These are phyloP conservation scores for Tricholoma terreum DNA, from an alignment of 768 basidiomycete species.

Conservation along the genomic window DNA sequence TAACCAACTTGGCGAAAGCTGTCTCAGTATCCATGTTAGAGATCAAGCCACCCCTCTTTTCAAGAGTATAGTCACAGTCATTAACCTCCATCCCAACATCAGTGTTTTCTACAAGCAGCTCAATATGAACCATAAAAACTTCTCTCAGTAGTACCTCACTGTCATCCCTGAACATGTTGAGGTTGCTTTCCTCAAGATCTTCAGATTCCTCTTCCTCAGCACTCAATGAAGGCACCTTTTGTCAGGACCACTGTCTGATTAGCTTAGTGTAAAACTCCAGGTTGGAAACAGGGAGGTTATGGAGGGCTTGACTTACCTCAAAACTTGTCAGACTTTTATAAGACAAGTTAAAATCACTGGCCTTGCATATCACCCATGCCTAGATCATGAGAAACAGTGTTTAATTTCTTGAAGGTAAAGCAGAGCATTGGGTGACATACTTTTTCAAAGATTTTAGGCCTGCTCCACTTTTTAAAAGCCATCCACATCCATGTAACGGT, in stretches of 20 bases:
- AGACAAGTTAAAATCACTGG: slow-evolving; percentile 6
- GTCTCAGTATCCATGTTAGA: not conserved
- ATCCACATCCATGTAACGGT: slow-evolving; percentile 6
- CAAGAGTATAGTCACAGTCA: not conserved
- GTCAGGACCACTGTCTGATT: not conserved
- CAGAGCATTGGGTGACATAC: no score
- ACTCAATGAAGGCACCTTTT: not conserved
- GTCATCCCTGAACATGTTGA: slow-evolving; percentile 4
- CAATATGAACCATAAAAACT: not conserved
- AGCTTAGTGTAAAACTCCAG: slow-evolving; percentile 8
- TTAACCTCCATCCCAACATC: not conserved
- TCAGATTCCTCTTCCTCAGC: not conserved
- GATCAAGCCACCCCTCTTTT: not conserved
- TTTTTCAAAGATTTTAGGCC: no score
- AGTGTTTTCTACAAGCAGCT: not conserved
- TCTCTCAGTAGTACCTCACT: slow-evolving; percentile 3
- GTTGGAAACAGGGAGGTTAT: slow-evolving; percentile 1
- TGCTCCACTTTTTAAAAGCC: not conserved
- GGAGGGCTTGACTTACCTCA: not conserved
- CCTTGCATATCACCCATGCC: slow-evolving; percentile 9
- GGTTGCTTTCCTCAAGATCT: not conserved
- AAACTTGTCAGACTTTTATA: slow-evolving; percentile 6
- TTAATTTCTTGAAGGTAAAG: no score
- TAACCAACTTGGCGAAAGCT: not conserved
- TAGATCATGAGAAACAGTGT: not conserved